Percentiles rank a stretch among this genome's conserved stretches.
Conservation (phyloP, 805 yeast species). For the Candida montana region DNA sequence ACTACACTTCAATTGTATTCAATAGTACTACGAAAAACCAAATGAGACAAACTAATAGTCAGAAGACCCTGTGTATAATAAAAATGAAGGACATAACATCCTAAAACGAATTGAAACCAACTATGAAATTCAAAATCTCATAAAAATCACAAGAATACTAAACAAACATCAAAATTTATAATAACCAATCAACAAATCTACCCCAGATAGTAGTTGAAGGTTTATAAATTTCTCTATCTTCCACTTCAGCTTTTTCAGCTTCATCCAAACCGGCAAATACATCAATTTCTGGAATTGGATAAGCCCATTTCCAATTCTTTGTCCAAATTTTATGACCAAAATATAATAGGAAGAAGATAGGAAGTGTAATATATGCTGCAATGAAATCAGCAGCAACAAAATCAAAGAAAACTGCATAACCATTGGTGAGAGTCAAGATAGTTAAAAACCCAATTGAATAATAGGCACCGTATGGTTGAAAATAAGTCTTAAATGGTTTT, state of each 20-base stretch:
- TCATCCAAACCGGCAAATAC: constrained; percentile 44
- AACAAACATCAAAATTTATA: neutral
- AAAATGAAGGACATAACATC: too few relatives aligned
- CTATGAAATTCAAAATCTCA: too few relatives aligned
- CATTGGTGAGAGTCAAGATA: constrained; percentile 53
- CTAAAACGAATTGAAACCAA: too few relatives aligned
- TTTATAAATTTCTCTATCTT: neutral
- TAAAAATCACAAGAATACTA: neutral
- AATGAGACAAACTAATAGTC: too few relatives aligned
- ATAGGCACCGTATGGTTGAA: constrained; percentile 55
- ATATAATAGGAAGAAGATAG: constrained; percentile 42
- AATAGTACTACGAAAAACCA: too few relatives aligned
- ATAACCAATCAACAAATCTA: neutral
- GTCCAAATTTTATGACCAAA: constrained; percentile 45
- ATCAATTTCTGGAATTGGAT: constrained; percentile 42
- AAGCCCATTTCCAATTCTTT: constrained; percentile 32
- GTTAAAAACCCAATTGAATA: constrained; percentile 40
- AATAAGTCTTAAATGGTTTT: constrained; percentile 40
- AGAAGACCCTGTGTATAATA: too few relatives aligned
- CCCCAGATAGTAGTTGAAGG: neutral
- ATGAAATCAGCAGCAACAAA: constrained; percentile 62
- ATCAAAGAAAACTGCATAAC: constrained; percentile 60
- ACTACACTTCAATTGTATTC: too few relatives aligned
- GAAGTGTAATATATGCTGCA: constrained; percentile 69
- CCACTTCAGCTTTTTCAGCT: constrained; percentile 33